Conservation (phyloP, 2,329 filamentous ascomycete genomes). For the Aureobasidium sp. region DNA sequence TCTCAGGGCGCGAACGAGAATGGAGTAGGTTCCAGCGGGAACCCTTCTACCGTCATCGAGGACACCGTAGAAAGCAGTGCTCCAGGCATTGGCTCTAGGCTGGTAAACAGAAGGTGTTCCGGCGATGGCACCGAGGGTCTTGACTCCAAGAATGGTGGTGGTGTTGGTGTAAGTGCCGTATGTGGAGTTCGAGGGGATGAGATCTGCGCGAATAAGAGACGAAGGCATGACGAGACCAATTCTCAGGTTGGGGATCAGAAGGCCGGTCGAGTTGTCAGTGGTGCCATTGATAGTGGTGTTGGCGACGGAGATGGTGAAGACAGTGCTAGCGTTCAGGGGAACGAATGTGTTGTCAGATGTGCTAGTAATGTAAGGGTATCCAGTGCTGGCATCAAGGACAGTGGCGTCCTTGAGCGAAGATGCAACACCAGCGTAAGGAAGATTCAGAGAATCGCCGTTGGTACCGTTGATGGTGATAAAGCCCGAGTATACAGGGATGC, state of each 20-base stretch:
- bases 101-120: constrained; percentile 17
- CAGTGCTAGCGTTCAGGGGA: constrained; percentile 14
- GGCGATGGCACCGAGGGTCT: constrained; percentile 15
- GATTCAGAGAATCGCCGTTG: constrained; percentile 21
- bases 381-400: constrained; percentile 20
- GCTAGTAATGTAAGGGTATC: constrained; percentile 18
- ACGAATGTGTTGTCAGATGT: constrained; percentile 13
- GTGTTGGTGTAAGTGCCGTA: constrained; percentile 3
- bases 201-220: constrained; percentile 14
- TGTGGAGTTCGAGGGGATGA: constrained; percentile 3
- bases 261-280: constrained; percentile 18
- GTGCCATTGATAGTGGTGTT: constrained; percentile 15
- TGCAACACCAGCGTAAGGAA: constrained; percentile 28
- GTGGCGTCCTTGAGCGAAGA: constrained; percentile 18
- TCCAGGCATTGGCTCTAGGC: constrained; percentile 16
- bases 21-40: constrained; percentile 22
- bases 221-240: constrained; percentile 15
- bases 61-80: constrained; percentile 18
- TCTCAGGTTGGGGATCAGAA: constrained; percentile 18
- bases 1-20: constrained; percentile 23
- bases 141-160: constrained; percentile 11
- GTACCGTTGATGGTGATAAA: constrained; percentile 23
- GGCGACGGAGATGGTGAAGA: constrained; percentile 20
- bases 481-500: constrained; percentile 27
- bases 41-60: constrained; percentile 21